Conservation (phyloP, 2,329 filamentous ascomycete species). For the Neofusicoccum sp. region DNA sequence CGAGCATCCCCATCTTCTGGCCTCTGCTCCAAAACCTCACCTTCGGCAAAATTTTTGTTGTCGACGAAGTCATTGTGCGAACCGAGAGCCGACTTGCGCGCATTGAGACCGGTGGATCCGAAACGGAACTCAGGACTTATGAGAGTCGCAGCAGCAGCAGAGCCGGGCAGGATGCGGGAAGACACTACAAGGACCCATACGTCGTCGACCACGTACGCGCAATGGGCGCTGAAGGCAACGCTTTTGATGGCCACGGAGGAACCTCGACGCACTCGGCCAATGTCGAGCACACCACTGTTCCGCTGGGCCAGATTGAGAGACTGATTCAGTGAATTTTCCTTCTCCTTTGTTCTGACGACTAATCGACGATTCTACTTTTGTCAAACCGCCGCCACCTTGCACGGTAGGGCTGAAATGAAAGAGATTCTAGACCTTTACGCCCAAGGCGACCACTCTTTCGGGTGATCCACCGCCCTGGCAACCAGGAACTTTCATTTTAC, state of each 20-base stretch:
- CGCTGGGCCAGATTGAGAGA: slow-evolving; percentile 3
- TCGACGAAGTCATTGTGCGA: slow-evolving; percentile 38
- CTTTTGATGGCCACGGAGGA: not conserved
- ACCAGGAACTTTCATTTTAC: not conserved
- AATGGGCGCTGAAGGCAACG: not conserved
- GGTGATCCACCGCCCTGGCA: not conserved
- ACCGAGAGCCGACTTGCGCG: slow-evolving; percentile 24
- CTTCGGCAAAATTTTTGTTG: slow-evolving; percentile 37
- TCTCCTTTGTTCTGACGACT: not conserved
- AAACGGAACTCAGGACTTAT: slow-evolving; percentile 12
- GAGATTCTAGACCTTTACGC: not conserved
- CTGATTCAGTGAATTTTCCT: not conserved
- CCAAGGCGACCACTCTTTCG: not conserved
- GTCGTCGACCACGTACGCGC: slow-evolving; percentile 4
- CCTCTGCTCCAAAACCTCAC: slow-evolving; percentile 32
- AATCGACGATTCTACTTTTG: not conserved
- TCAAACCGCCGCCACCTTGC: not conserved
- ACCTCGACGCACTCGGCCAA: not conserved
- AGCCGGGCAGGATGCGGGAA: not conserved
- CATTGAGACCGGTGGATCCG: not conserved
- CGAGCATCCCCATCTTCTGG: slow-evolving; percentile 41
- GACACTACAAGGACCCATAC: slow-evolving; percentile 13
- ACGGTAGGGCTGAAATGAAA: not conserved
- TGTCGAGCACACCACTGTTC: slow-evolving; percentile 8
- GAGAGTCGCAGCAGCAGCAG: not conserved